Percentiles rank a stretch among this genome's conserved stretches.
phyloP scores from a whole-genome alignment of 2,329 filamentous ascomycete species.

The Diaporthe helianthi region DNA sequence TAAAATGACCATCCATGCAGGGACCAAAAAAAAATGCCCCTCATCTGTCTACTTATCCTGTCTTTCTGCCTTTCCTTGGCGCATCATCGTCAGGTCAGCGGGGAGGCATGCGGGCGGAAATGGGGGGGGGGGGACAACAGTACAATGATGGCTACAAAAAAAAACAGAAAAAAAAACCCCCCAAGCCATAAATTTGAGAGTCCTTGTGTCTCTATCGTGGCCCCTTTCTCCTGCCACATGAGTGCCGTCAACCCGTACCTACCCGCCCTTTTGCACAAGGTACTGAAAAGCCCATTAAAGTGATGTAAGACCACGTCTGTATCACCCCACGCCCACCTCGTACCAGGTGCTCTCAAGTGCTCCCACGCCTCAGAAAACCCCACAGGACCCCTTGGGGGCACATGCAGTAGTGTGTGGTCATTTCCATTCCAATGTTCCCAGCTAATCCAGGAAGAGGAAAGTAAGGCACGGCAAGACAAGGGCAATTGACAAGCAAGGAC shows the following conservation, averaged over 20 bases:
- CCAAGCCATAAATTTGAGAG: neutral
- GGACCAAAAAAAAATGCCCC: neutral
- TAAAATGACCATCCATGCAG: conserved; percentile 17
- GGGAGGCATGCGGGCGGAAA: neutral
- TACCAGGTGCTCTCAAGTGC: no score
- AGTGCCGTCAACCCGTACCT: no score
- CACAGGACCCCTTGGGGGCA: conserved; percentile 18
- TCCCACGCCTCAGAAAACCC: neutral
- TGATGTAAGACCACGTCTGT: conserved; percentile 5
- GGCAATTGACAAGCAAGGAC: neutral
- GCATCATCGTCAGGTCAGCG: neutral
- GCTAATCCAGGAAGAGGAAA: neutral
- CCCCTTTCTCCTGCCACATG: neutral
- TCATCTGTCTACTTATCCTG: no score
- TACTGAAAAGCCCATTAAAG: neutral
- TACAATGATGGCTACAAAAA: neutral
- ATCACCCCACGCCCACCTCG: conserved; percentile 16
- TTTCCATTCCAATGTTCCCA: neutral
- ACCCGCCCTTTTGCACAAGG: neutral
- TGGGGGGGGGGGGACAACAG: neutral
- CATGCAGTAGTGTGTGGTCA: neutral
- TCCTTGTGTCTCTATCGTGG: neutral
- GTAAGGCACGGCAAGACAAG: neutral
- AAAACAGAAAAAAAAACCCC: neutral
- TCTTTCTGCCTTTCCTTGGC: neutral